Evolutionary conservation across 805 yeast genomes (phyloP).

Genomic region (Spathaspora sp.): DNA sequence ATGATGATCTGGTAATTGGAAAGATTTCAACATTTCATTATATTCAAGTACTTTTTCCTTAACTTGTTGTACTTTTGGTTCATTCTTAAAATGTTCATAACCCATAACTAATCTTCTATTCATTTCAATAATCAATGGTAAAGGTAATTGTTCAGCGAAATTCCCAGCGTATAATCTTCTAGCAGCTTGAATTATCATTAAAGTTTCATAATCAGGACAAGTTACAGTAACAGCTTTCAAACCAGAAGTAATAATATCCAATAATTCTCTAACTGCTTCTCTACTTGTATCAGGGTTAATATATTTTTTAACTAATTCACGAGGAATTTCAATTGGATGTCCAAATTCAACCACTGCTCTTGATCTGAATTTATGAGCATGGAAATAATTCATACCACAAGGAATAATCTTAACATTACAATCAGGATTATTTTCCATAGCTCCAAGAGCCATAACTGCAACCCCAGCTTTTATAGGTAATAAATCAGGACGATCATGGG

Average conservation of each 20-base stretch:
- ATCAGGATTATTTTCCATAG: conserved; percentile 73
- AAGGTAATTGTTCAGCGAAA: conserved; percentile 64
- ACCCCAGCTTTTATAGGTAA: conserved; percentile 96
- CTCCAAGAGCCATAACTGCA: conserved; percentile 96
- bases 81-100: conserved; percentile 67
- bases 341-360: conserved; percentile 96
- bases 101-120: conserved; percentile 84
- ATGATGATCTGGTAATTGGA: conserved; percentile 54
- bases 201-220: conserved; percentile 83
- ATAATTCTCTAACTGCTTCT: conserved; percentile 68
- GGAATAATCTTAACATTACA: conserved; percentile 87
- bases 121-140: conserved; percentile 84
- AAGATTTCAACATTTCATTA: conserved; percentile 52
- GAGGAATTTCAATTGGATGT: conserved; percentile 65
- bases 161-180: conserved; percentile 83
- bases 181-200: conserved; percentile 88
- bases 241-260: conserved; percentile 69
- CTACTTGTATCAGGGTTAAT: conserved; percentile 61
- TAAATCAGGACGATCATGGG: conserved; percentile 90
- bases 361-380: conserved; percentile 91
- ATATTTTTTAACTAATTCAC: conserved; percentile 60
- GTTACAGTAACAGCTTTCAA: conserved; percentile 83
- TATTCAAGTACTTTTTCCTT: conserved; percentile 64
- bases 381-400: conserved; percentile 96
- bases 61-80: conserved; percentile 60